phyloP scores from a whole-genome alignment of 306 rosid genomes.

The Hippophae tibetana region DNA sequence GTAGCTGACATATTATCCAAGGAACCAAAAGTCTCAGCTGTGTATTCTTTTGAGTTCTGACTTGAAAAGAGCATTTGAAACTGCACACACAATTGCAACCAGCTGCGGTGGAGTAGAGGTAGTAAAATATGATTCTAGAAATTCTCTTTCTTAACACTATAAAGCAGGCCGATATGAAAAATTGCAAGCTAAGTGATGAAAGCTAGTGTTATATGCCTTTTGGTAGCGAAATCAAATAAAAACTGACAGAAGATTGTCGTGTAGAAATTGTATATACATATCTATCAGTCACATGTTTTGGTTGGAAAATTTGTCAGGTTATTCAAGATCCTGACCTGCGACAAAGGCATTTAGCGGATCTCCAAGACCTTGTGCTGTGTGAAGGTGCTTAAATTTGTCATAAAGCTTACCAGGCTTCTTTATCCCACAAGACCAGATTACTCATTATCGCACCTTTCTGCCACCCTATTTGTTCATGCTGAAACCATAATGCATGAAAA shows the following conservation, averaged over 20 bases:
- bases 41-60: slow-evolving; percentile 58
- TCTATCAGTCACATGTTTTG: neutral
- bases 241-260: neutral
- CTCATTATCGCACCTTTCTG: no score
- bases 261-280: neutral
- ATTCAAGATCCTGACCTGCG: slow-evolving; percentile 58
- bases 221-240: neutral
- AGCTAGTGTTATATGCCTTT: neutral
- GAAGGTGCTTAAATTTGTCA: slow-evolving; percentile 44
- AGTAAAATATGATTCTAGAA: slow-evolving; percentile 13
- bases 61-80: slow-evolving; percentile 77
- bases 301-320: slow-evolving; percentile 39
- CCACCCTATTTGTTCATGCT: no score
- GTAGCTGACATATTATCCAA: slow-evolving; percentile 69
- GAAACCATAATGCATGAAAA: no score
- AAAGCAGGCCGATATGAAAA: neutral
- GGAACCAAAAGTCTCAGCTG: slow-evolving; percentile 55
- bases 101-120: slow-evolving; percentile 71
- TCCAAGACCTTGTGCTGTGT: slow-evolving; percentile 52
- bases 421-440: slow-evolving; percentile 29
- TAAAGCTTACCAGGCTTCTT: slow-evolving; percentile 43
- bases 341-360: slow-evolving; percentile 79
- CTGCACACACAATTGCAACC: slow-evolving; percentile 75
- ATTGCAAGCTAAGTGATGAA: slow-evolving; percentile 12
- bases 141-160: slow-evolving; percentile 6